Evolutionary conservation across 768 basidiomycete species (phyloP).

Genomic region (Erythrobasidium yunnanense): DNA sequence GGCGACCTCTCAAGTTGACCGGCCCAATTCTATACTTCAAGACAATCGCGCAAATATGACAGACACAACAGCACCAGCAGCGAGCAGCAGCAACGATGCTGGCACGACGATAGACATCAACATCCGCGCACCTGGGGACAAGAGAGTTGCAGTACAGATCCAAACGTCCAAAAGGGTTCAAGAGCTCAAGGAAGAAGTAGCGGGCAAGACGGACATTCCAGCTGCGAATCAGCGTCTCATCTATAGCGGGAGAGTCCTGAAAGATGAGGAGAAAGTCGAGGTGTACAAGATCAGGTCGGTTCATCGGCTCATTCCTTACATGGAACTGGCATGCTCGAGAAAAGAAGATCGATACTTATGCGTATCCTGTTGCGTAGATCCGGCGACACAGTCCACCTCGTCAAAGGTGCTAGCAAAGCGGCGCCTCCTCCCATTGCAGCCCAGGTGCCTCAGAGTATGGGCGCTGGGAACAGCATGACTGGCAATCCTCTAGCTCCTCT

Average conservation of each 20-base stretch:
- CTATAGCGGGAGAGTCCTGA: constrained; percentile 61
- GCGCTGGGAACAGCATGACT: constrained; percentile 20
- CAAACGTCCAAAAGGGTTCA: constrained; percentile 68
- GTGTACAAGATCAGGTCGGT: constrained; percentile 80
- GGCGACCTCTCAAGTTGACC: too few species aligned
- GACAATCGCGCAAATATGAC: not conserved
- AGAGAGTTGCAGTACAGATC: constrained; percentile 82
- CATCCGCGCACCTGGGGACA: constrained; percentile 49
- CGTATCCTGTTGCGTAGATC: constrained; percentile 41
- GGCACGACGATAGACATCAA: constrained; percentile 37
- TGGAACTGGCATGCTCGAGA: not conserved
- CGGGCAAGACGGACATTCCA: constrained; percentile 69
- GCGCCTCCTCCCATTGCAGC: constrained; percentile 67
- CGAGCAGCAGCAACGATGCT: constrained; percentile 2
- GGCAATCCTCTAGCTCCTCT: constrained; percentile 38
- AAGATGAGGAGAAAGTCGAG: constrained; percentile 59
- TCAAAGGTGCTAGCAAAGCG: constrained; percentile 72
- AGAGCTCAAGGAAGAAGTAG: constrained; percentile 84
- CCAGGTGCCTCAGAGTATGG: constrained; percentile 47
- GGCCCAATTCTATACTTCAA: not conserved
- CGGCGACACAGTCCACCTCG: constrained; percentile 43
- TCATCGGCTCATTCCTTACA: constrained; percentile 49
- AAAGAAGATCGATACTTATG: not conserved
- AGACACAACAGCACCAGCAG: not conserved
- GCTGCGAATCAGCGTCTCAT: constrained; percentile 77